These are phyloP conservation scores for Pichia sporocuriosa DNA, from an alignment of 805 yeast species.

Conservation along the genomic window DNA sequence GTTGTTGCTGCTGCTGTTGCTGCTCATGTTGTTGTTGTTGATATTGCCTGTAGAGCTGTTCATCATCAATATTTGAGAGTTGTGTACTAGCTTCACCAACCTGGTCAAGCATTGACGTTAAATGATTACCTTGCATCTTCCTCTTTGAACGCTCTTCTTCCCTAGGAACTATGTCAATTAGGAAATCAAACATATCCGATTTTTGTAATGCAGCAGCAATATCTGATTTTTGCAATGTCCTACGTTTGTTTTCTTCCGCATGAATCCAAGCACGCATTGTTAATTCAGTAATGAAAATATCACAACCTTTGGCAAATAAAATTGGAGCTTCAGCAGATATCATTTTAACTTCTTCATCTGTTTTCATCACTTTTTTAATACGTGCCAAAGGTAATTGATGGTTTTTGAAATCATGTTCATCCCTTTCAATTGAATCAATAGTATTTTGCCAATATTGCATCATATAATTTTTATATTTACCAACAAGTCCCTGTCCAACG, in stretches of 20 bases:
- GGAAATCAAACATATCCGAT: conserved; percentile 94
- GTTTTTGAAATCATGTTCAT: conserved; percentile 84
- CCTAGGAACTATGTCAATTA: conserved; percentile 93
- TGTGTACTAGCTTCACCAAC: too few species aligned
- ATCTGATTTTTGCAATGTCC: conserved; percentile 91
- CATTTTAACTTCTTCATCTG: conserved; percentile 96
- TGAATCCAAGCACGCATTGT: conserved; percentile 99
- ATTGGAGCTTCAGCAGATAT: conserved; percentile 98
- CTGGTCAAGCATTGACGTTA: too few species aligned
- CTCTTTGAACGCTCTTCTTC: conserved; percentile 62
- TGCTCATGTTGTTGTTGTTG: conserved; percentile 14
- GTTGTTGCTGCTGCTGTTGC: conserved; percentile 15
- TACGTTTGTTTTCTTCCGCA: conserved; percentile 91
- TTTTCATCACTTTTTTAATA: conserved; percentile 95
- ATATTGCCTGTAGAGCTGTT: conserved; percentile 16
- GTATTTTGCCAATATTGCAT: conserved; percentile 97
- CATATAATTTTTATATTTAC: conserved; percentile 79
- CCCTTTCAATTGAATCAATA: conserved; percentile 81
- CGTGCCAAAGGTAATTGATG: conserved; percentile 95
- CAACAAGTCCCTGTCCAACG: conserved; percentile 87
- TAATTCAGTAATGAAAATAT: conserved; percentile 89
- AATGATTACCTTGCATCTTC: conserved; percentile 15
- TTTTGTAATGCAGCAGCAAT: conserved; percentile 93
- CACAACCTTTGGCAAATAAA: conserved; percentile 96
- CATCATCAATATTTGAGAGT: background rate